Percentiles rank a stretch among this genome's conserved stretches.
These are phyloP conservation scores for Candida dajiaensis DNA, from an alignment of 805 yeast genomes.

Conservation along the genomic window DNA sequence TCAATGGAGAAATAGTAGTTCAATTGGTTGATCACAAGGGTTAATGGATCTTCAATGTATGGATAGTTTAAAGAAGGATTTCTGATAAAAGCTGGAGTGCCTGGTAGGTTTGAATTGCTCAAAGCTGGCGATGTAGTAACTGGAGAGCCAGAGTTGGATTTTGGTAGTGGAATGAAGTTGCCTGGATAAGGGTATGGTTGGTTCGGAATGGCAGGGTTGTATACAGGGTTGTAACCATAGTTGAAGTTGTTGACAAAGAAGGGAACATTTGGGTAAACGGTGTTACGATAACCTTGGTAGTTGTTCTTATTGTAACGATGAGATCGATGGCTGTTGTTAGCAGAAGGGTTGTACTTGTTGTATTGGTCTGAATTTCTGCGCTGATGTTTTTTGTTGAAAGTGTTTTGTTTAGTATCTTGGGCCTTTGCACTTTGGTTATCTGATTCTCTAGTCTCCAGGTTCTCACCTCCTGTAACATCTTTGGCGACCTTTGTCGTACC, in stretches of 20 bases:
- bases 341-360: slow-evolving; percentile 2
- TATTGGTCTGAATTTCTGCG: slow-evolving; percentile 21
- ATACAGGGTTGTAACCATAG: slow-evolving; percentile 11
- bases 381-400: slow-evolving; percentile 5
- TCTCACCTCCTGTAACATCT: not conserved
- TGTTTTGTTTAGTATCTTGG: slow-evolving; percentile 1
- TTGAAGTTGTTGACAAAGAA: slow-evolving; percentile 9
- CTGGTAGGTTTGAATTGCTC: not conserved
- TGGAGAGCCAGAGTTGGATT: slow-evolving; percentile 20
- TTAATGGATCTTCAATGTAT: slow-evolving; percentile 14
- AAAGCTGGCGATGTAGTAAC: slow-evolving; percentile 2
- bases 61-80: slow-evolving; percentile 10
- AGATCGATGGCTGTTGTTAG: slow-evolving; percentile 4
- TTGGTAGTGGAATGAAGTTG: slow-evolving; percentile 8
- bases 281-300: slow-evolving; percentile 15
- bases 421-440: not conserved
- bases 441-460: not conserved
- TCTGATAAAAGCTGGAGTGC: slow-evolving; percentile 9
- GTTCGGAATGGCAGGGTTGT: slow-evolving; percentile 1
- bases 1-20: slow-evolving; percentile 88
- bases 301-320: slow-evolving; percentile 9
- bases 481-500: not conserved
- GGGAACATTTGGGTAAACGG: slow-evolving; percentile 9
- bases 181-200: slow-evolving; percentile 3
- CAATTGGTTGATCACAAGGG: slow-evolving; percentile 48